Evolutionary conservation across 2,329 filamentous ascomycete genomes (phyloP), one percentile per base, ranked within the genome.

Genomic region (Talaromyces marneffei): DNA sequence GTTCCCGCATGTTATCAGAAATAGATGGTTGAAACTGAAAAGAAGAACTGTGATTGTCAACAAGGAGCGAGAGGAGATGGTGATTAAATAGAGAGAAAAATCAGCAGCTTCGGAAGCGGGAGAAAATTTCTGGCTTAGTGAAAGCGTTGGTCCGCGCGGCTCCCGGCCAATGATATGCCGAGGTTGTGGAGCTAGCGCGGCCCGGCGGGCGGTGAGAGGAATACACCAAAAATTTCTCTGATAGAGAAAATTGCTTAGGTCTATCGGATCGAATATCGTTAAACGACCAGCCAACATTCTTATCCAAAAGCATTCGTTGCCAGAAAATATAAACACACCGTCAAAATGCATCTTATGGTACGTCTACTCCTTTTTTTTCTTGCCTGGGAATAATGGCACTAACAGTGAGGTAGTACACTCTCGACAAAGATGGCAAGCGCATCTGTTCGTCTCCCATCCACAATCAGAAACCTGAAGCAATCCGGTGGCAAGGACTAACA

Each of bases 391-490:
- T 4, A 50, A 54, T 8, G 6, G n/a, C 23, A 29, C 60, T 65
- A 59, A 63, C 60, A 42, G n/a, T 16, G 53, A 27, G 62, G 60
- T 53, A 75, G 94, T 96, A 93, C 86, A 94, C 90, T 66, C 81
- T 92, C 79, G 89, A 92, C 77, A 77, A 83, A 69, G 80, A 84
- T 64, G 92, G 93, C 83, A 93, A 91, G 82, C 91, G 93, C 76
- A 80, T 89, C 71, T 99, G 60, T 62, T 46, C 39, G 60, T 62
- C 50, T 29, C 25, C 56, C 33, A 35, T 29, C 10, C 31, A 18
- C 25, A 97, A 31, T 42, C 20, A 27, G 4, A 48, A 16, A 42
- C 2, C 2, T 25, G 29, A 59, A 48, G 20, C 18, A 42, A 50
- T 20, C 27, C n/a, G 5, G 14, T 4, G 18, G 4, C 31, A 20